A percentile compares a stretch with the other conserved stretches of the same genome.
Evolutionary conservation across 2,329 filamentous ascomycete genomes (phyloP).

Genomic region (Stylonectria norvegica): DNA sequence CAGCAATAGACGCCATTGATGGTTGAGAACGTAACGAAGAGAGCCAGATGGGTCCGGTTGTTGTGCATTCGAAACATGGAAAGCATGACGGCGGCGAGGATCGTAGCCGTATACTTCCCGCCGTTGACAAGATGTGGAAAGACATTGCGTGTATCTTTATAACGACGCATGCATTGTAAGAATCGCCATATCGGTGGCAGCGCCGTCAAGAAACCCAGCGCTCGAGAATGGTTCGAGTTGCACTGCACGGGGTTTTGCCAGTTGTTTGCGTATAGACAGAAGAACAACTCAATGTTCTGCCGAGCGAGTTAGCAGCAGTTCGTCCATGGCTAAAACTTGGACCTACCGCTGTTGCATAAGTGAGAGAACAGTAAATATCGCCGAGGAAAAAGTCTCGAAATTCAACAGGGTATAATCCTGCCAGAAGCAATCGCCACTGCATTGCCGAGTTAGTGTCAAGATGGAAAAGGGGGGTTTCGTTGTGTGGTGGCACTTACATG

Average conservation of each 20-base stretch:
- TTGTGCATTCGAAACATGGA: conserved; percentile 78
- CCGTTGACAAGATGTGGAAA: conserved; percentile 93
- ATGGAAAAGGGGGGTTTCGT: conserved; percentile 8
- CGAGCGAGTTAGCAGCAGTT: conserved; percentile 7
- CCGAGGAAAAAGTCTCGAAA: conserved; percentile 97
- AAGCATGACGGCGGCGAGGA: conserved; percentile 72
- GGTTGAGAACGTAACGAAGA: conserved; percentile 78
- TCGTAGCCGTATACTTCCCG: conserved; percentile 85
- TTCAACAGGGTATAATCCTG: conserved; percentile 88
- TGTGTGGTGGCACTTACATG: conserved; percentile 55
- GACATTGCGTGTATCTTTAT: conserved; percentile 76
- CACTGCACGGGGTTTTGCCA: conserved; percentile 75
- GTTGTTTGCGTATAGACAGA: conserved; percentile 79
- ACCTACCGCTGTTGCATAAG: conserved; percentile 82
- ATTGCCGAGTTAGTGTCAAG: not conserved
- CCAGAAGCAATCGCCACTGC: conserved; percentile 79
- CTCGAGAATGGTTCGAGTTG: conserved; percentile 79
- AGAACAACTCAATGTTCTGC: conserved; percentile 87
- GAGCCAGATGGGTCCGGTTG: conserved; percentile 52
- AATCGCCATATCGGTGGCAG: conserved; percentile 88
- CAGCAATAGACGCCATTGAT: conserved; percentile 81
- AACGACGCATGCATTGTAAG: conserved; percentile 86
- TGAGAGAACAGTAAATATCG: conserved; percentile 95
- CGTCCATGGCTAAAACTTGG: not conserved
- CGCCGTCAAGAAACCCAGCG: conserved; percentile 80